Conservation (phyloP, 2,329 filamentous ascomycete species). For the Colletotrichum nymphaeae region DNA sequence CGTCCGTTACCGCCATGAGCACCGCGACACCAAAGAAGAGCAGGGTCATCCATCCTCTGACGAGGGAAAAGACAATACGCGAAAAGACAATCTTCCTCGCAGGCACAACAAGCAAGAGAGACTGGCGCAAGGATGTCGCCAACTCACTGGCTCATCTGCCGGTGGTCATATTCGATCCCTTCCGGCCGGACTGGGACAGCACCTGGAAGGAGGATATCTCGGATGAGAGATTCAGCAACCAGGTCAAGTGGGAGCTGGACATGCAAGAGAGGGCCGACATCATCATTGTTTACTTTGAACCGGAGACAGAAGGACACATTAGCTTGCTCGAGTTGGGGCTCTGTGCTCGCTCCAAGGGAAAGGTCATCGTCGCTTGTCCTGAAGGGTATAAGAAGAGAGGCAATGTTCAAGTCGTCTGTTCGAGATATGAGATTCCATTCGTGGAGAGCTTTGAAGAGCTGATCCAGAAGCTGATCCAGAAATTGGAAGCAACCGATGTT, state of each 20-base stretch:
- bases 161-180: conserved; percentile 68
- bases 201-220: conserved; percentile 62
- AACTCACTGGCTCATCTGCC: conserved; percentile 53
- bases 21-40: conserved; percentile 34
- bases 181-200: conserved; percentile 66
- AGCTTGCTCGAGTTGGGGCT: conserved; percentile 72
- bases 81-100: conserved; percentile 65
- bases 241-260: conserved; percentile 72
- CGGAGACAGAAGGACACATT: conserved; percentile 63
- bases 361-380: conserved; percentile 64
- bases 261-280: conserved; percentile 64
- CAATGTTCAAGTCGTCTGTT: conserved; percentile 69
- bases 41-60: conserved; percentile 31
- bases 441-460: conserved; percentile 56
- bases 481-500: conserved; percentile 37
- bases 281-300: conserved; percentile 68
- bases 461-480: conserved; percentile 46
- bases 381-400: conserved; percentile 67
- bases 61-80: not conserved
- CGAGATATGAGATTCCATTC: conserved; percentile 56
- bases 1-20: not conserved
- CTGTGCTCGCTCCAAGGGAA: conserved; percentile 51
- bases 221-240: conserved; percentile 59
- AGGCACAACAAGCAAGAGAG: conserved; percentile 61
- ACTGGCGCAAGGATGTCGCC: conserved; percentile 62